These are phyloP conservation scores for Echites panduratus DNA, from an alignment of 257 asterid species.

Conservation along the genomic window DNA sequence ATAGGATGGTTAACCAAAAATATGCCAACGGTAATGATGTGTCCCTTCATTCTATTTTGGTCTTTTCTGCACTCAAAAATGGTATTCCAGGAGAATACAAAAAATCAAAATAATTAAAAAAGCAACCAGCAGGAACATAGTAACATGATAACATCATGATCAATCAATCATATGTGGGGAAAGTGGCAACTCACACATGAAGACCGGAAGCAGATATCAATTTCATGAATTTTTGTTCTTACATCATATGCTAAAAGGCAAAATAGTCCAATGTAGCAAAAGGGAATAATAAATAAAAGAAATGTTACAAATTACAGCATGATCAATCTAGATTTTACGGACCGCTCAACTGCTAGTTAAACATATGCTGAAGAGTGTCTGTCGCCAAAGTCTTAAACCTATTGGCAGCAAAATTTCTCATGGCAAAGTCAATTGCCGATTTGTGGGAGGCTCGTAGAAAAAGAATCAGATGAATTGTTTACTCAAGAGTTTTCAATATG, in stretches of 20 bases:
- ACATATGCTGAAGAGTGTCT: slow-evolving; percentile 14
- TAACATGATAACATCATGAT: not conserved
- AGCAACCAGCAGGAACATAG: not conserved
- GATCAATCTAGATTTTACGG: not conserved
- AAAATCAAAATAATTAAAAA: not conserved
- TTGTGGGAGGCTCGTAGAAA: not conserved
- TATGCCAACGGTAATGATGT: not conserved
- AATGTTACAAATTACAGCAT: slow-evolving; percentile 16
- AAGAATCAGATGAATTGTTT: slow-evolving; percentile 17
- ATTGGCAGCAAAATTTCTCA: slow-evolving; percentile 18
- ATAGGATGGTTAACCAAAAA: not conserved
- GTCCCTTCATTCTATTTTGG: not conserved
- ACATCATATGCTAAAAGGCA: not conserved
- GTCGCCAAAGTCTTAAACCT: slow-evolving; percentile 4
- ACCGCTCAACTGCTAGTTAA: slow-evolving; percentile 11
- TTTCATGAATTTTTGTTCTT: not conserved
- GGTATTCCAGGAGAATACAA: not conserved
- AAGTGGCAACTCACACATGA: not conserved
- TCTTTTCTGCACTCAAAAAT: not conserved
- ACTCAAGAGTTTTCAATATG: slow-evolving; percentile 7
- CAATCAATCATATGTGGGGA: too few species aligned
- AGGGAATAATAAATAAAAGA: slow-evolving; percentile 19
- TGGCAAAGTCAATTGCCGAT: slow-evolving; percentile 19
- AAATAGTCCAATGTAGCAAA: slow-evolving; percentile 2
- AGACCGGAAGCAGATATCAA: not conserved